Percentiles rank a stretch among this genome's conserved stretches.
phyloP scores from a whole-genome alignment of 1,284 basidiomycete genomes.

The Ganoderma sinense region DNA sequence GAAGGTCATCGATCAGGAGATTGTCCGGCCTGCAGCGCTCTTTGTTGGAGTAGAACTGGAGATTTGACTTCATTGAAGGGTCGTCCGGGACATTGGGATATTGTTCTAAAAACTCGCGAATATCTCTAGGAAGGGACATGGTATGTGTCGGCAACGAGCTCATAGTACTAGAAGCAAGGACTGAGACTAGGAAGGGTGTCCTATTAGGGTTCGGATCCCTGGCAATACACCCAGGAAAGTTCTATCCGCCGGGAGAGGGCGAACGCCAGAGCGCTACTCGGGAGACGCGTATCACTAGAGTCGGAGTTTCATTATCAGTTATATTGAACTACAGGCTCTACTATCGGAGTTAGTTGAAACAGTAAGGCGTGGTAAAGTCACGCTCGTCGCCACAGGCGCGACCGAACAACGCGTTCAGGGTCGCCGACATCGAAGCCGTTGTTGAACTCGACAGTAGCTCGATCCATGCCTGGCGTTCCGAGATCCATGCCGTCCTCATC shows the following conservation, averaged over 20 bases:
- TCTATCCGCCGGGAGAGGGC: slow-evolving; percentile 8
- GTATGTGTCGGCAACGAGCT: neutral
- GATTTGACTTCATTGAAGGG: slow-evolving; percentile 52
- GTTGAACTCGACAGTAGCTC: too few relatives aligned
- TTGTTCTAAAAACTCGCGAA: slow-evolving; percentile 66
- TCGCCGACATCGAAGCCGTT: slow-evolving; percentile 7
- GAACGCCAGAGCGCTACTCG: neutral
- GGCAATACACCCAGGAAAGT: too few relatives aligned
- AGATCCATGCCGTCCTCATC: slow-evolving; percentile 27
- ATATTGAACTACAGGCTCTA: neutral
- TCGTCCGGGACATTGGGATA: slow-evolving; percentile 61
- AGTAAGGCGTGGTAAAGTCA: slow-evolving; percentile 7
- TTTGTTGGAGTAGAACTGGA: slow-evolving; percentile 70
- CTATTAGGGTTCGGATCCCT: neutral
- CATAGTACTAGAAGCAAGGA: neutral
- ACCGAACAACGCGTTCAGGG: slow-evolving; percentile 20
- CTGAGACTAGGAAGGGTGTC: neutral
- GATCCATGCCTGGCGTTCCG: slow-evolving; percentile 24
- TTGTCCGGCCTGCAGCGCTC: slow-evolving; percentile 68
- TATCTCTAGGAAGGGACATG: slow-evolving; percentile 56
- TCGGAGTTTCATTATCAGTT: neutral
- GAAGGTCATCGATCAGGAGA: slow-evolving; percentile 68
- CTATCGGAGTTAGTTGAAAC: slow-evolving; percentile 12
- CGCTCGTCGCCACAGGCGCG: slow-evolving; percentile 27
- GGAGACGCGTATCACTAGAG: neutral